phyloP scores from a whole-genome alignment of 805 yeast species.

The Candida ulmi region DNA sequence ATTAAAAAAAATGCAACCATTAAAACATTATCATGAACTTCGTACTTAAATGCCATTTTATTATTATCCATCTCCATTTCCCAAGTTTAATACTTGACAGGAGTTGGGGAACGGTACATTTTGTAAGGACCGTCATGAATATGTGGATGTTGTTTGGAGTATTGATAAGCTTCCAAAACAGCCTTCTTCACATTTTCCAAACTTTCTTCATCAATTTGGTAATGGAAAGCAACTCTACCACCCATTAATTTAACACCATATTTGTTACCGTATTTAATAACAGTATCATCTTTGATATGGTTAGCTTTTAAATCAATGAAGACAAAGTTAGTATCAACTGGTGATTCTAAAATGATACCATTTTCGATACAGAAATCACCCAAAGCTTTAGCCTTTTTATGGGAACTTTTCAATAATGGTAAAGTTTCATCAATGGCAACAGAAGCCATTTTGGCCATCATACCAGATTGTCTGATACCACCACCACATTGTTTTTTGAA shows the following conservation, averaged over 20 bases:
- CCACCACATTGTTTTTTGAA: slow-evolving; percentile 93
- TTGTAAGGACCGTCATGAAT: slow-evolving; percentile 41
- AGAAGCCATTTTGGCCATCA: slow-evolving; percentile 72
- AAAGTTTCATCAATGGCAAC: slow-evolving; percentile 69
- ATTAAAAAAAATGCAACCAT: slow-evolving; percentile 7
- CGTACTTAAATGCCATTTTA: slow-evolving; percentile 24
- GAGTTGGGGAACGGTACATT: slow-evolving; percentile 37
- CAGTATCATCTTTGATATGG: slow-evolving; percentile 49
- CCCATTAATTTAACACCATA: slow-evolving; percentile 55
- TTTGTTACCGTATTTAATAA: slow-evolving; percentile 49
- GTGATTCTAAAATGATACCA: slow-evolving; percentile 56
- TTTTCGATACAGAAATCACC: slow-evolving; percentile 45
- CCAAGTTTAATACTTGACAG: slow-evolving; percentile 23
- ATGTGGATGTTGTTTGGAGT: slow-evolving; percentile 37
- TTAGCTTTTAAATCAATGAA: slow-evolving; percentile 50
- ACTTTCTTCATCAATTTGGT: slow-evolving; percentile 18
- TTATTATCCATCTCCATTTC: neutral
- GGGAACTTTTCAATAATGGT: slow-evolving; percentile 41
- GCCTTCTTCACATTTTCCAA: slow-evolving; percentile 4
- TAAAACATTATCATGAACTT: slow-evolving; percentile 5
- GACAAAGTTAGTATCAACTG: slow-evolving; percentile 81
- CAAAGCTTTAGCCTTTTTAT: slow-evolving; percentile 43
- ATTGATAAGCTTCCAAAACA: too few species aligned
- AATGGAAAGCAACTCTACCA: slow-evolving; percentile 63
- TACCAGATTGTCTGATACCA: slow-evolving; percentile 85